Conservation (phyloP, 371 early-diverging fungal genomes). For the Smittium mucronatum region DNA sequence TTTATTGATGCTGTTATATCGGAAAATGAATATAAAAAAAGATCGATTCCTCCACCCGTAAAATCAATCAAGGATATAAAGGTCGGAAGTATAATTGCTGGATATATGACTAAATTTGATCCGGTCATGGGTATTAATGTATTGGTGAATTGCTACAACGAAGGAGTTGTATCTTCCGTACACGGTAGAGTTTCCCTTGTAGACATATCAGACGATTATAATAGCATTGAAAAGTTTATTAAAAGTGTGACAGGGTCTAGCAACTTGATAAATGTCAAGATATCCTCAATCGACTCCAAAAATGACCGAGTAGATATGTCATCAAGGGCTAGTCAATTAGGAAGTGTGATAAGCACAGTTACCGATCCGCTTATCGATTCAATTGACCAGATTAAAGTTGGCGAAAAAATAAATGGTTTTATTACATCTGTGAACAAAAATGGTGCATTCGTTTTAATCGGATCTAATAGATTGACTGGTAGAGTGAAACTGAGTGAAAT, state of each 20-base stretch:
- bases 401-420: constrained; percentile 53
- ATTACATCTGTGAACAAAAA: constrained; percentile 52
- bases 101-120: background rate
- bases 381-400: constrained; percentile 19
- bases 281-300: constrained; percentile 37
- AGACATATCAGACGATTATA: constrained; percentile 44
- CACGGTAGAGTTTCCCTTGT: constrained; percentile 47
- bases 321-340: constrained; percentile 38
- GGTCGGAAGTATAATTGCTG: background rate
- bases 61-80: background rate
- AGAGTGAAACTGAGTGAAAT: constrained; percentile 77
- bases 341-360: constrained; percentile 4
- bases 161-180: constrained; percentile 14
- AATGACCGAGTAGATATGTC: constrained; percentile 49
- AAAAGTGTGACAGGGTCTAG: constrained; percentile 33
- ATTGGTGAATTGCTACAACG: background rate
- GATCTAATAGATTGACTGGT: constrained; percentile 48
- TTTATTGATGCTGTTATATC: constrained; percentile 9
- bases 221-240: constrained; percentile 29
- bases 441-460: constrained; percentile 57
- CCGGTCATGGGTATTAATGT: background rate
- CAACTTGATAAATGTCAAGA: constrained; percentile 38
- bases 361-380: constrained; percentile 23
- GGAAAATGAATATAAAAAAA: background rate
- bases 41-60: background rate